A percentile compares a stretch with the other conserved stretches of the same genome.
Conservation (phyloP, 495 filamentous ascomycete species). For the Penicillium longicatenatum region DNA sequence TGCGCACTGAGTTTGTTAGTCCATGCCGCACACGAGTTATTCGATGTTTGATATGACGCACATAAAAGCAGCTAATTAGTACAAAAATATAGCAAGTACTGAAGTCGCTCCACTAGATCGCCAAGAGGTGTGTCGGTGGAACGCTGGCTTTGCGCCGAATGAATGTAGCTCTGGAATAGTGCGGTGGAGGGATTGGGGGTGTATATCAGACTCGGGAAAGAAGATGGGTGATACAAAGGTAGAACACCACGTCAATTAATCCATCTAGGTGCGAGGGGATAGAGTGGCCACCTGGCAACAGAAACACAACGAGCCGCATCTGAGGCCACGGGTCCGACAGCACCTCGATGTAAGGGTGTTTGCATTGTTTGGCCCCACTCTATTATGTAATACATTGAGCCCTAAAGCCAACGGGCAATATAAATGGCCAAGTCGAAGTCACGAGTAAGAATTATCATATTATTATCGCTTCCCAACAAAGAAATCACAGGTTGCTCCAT, state of each 20-base stretch:
- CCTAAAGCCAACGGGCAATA: neutral
- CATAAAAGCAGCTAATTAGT: slow-evolving; percentile 13
- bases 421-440: neutral
- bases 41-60: neutral
- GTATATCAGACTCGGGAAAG: slow-evolving; percentile 1
- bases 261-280: slow-evolving; percentile 28
- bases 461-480: neutral
- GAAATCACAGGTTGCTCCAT: too few species aligned
- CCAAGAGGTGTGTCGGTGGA: slow-evolving; percentile 23
- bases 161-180: slow-evolving; percentile 18
- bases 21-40: neutral
- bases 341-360: slow-evolving; percentile 17
- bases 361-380: slow-evolving; percentile 23
- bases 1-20: slow-evolving; percentile 25
- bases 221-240: slow-evolving; percentile 4
- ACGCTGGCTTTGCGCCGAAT: slow-evolving; percentile 24
- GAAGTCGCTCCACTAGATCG: slow-evolving; percentile 15
- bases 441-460: neutral
- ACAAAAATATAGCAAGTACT: neutral
- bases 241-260: slow-evolving; percentile 15
- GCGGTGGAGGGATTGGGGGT: slow-evolving; percentile 1
- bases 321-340: slow-evolving; percentile 34
- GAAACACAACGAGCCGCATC: slow-evolving; percentile 30
- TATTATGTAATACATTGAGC: slow-evolving; percentile 3
- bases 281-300: slow-evolving; percentile 45